Evolutionary conservation across 1,284 basidiomycete species (phyloP), one percentile per base, ranked within the genome.

Genomic region (Exobasidium rhododendri): DNA sequence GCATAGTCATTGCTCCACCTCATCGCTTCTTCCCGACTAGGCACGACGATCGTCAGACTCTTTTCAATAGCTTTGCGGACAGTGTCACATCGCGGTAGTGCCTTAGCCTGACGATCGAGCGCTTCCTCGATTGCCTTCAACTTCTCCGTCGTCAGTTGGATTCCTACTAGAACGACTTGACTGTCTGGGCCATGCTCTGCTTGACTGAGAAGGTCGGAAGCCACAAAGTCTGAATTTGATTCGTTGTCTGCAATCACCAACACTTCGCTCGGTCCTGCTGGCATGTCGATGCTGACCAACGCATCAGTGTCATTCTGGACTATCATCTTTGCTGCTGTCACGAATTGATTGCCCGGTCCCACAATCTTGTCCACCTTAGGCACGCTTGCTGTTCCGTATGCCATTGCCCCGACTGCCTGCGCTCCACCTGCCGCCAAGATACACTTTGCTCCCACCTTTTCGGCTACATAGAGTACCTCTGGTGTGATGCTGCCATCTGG

Each of bases 281-380:
- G 96, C 92, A 98, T 98, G 81, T 99, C 96, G 77, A 98, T 99
- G 22, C 91, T 89, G 10, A 97, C 92, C 64, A 94, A 83, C 4
- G 96, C 94, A 76, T 94, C 90, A n/a, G 93, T 93, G 80, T 98
- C 96, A 80, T 97, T 97, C 81, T 97, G 94, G 22, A 97, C 93
- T 65, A 97, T 70, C 96, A 98, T 97, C 84, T 99, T 99, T 61
- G 94, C 94, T 0, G 96, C 96, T 0, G 94, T 98, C 28, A 99
- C 96, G 89, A 94, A 99, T 81, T 98, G 96, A 80, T 98, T 98
- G 26, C 96, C 96, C 2, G 96, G 96, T 20, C 96, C 96, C 74
- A 97, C 96, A 71, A 98, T 94, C 67, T 81, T 99, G 84, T 98
- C 96, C 17, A 98, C 96, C 82, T 99, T 98, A n/a, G 93, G 92